Evolutionary conservation across 208 protist genomes (phyloP), one percentile per base, ranked within the genome.

Genomic region (Naegleria fowleri): DNA sequence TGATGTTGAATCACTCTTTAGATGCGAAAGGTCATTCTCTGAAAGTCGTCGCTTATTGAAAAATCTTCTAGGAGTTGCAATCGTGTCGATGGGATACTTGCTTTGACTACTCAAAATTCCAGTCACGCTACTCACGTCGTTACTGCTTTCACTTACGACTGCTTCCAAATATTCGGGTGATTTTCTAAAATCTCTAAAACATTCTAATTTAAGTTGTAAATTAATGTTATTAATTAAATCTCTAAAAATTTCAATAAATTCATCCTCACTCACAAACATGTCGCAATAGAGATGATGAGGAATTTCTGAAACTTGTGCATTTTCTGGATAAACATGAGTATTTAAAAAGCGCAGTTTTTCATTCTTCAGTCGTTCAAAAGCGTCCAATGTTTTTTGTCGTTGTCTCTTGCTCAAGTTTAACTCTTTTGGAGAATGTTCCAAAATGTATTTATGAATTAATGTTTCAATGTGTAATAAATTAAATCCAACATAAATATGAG

Each of bases 181-280:
- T 67, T 29, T 15, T 67, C 55, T 67, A 19, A 67, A 67, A 29
- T 67, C 55, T 67, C 55, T 67, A 13, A 67, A 67, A 67, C 55
- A 67, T 19, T 67, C 55, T 13, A 67, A 67, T 67, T 67, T 67
- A 15, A 67, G 22, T 67, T 67, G 55, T 67, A 67, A 67, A 67
- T 67, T 67, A 67, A 67, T 67, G 19, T 22, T 13, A 67, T 29
- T 67, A 29, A 67, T 67, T 29, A 67, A 29, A 15, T 67, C 55
- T 67, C 55, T 67, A 67, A 67, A 67, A 67, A 67, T 67, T 67
- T 67, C 55, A 67, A 67, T 29, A 67, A 67, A 67, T 67, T 67
- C 55, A 29, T 67, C 55, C 13, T 67, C 55, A 13, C 19, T 67
- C 55, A 67, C 55, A 29, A 67, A 29, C 11, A 67, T 67, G 55